These are phyloP conservation scores for Monotropa hypopitys DNA, from an alignment of 179 eudicot species.

Conservation along the genomic window DNA sequence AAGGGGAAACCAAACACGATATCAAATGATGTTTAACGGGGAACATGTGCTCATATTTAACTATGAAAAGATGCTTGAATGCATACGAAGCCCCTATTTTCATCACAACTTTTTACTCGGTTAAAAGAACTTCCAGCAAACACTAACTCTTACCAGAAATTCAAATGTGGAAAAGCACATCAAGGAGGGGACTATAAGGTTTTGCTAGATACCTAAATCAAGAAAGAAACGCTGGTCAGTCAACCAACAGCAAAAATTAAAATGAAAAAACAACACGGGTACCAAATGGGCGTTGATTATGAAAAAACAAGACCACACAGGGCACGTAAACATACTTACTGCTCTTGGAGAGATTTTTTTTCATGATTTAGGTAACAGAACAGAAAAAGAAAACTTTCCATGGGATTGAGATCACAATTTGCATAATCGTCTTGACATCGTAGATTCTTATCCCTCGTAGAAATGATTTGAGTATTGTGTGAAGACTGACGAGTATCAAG, in stretches of 20 bases:
- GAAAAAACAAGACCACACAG: constrained; percentile 6
- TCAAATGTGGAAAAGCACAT: constrained; percentile 30
- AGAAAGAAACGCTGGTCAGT: constrained; percentile 41
- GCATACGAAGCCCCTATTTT: neutral
- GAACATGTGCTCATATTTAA: neutral
- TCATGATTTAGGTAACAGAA: neutral
- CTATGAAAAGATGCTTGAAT: neutral
- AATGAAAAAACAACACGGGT: too few species aligned
- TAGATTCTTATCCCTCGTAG: neutral
- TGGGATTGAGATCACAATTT: neutral
- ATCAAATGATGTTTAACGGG: neutral
- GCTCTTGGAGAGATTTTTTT: neutral
- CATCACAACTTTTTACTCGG: neutral
- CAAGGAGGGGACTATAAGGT: constrained; percentile 31
- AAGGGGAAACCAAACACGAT: neutral
- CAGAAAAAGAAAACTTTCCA: neutral
- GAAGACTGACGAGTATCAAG: neutral
- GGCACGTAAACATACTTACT: neutral
- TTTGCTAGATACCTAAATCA: constrained; percentile 69
- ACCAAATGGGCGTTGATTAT: too few species aligned
- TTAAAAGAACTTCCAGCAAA: neutral
- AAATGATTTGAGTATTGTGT: neutral
- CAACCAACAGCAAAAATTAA: constrained; percentile 22
- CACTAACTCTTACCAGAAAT: constrained; percentile 43
- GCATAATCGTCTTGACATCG: neutral